Base-by-base conservation (phyloP, 805 yeast genomes). In the Wickerhamiella sorbophila region DNA sequence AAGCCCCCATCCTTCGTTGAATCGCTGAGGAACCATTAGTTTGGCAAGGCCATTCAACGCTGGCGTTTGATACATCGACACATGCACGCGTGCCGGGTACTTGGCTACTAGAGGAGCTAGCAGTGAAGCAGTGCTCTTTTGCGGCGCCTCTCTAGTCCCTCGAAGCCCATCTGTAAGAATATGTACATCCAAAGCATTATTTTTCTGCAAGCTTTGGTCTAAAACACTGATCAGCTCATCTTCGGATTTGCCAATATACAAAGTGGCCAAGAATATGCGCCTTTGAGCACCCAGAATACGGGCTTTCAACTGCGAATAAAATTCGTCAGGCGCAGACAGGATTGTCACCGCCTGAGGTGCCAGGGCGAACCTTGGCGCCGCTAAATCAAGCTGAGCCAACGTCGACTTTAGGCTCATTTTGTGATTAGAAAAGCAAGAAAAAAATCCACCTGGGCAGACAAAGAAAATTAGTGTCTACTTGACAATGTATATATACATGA, bases 131-230 rank as follows among this genome's bases (percentile, higher is more conserved):
- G 93, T 75, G 36, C 86, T 79, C 38, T 68, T 63, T 4, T 71
- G 62, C 0, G 98, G 97, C 1, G 86, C 77, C 54, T 91, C 98
- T 50, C 98, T 71, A 0, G 97, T 88, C 0, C 95, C 95, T 51
- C 98, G 63, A 37, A 91, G 67, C 10, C 87, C 94, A 60, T 91
- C 98, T 4, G 87, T 70, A 40, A 91, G 65, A 20, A 91, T 75
- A 44, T 71, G 72, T 1, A 91, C 81, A 49, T 72, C 69, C 45
- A 91, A 66, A 19, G 74, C 62, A 2, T 77, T 71, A 46, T 82
- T 84, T 2, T 55, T 52, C 1, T 55, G 51, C 49, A 91, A 58
- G 0, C 95, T 87, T 5, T 63, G 58, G 12, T 70, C 69, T 3
- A 91, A 49, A 46, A 79, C 71, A 5, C 69, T 66, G 12, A 87